Conservation (phyloP, 1,284 basidiomycete species). For the Puccinia horiana region DNA sequence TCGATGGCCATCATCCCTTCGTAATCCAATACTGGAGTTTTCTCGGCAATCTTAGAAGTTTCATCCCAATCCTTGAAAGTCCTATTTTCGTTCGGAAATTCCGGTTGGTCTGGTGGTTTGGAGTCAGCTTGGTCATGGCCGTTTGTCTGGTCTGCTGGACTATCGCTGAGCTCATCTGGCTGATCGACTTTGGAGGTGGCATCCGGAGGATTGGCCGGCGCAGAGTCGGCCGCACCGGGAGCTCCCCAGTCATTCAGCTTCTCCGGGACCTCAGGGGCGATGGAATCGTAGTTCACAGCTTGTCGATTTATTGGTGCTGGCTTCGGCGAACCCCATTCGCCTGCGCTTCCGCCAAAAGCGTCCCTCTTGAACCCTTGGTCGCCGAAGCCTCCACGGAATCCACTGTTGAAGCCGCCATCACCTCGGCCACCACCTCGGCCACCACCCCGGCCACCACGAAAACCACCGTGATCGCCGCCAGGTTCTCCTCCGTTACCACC, state of each 20-base stretch:
- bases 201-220: background rate
- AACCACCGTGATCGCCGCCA: background rate
- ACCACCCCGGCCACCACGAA: background rate
- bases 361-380: background rate
- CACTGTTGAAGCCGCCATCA: background rate
- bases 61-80: constrained; percentile 2
- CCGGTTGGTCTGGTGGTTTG: background rate
- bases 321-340: background rate
- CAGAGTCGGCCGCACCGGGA: background rate
- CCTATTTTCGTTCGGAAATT: background rate
- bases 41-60: background rate
- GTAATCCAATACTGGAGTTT: background rate
- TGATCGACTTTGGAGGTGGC: background rate
- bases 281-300: background rate
- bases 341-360: background rate
- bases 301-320: background rate
- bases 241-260: background rate
- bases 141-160: background rate
- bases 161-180: background rate
- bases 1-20: background rate
- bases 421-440: background rate
- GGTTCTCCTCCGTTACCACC: background rate
- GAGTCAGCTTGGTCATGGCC: background rate
- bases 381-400: background rate
- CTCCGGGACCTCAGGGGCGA: background rate